Conservation (phyloP, 495 filamentous ascomycete genomes). For the Penicillium bialowiezense region DNA sequence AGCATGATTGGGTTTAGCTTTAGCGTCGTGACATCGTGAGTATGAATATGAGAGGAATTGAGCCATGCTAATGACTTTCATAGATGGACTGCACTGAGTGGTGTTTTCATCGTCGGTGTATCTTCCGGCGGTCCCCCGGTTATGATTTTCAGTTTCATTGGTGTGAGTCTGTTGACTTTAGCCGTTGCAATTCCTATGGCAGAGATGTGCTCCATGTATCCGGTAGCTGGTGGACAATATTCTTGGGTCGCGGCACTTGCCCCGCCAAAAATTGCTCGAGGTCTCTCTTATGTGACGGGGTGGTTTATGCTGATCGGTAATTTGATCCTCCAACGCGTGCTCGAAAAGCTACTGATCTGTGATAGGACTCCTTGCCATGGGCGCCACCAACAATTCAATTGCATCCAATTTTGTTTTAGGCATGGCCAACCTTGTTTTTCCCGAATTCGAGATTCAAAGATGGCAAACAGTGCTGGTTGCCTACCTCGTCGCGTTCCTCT, state of each 20-base stretch:
- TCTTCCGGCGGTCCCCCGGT: constrained; percentile 55
- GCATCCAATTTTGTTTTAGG: constrained; percentile 54
- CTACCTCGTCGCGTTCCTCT: constrained; percentile 44
- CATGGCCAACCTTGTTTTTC: constrained; percentile 52
- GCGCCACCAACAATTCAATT: constrained; percentile 56
- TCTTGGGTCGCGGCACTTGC: constrained; percentile 57
- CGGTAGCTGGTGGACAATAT: constrained; percentile 54
- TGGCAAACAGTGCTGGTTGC: constrained; percentile 58
- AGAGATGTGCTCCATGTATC: constrained; percentile 55
- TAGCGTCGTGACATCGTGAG: constrained; percentile 54
- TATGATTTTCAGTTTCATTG: constrained; percentile 57
- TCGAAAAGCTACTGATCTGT: not conserved
- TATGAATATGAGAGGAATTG: not conserved
- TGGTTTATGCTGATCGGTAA: constrained; percentile 54
- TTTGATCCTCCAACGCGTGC: not conserved
- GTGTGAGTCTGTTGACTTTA: constrained; percentile 46
- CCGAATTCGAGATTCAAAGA: constrained; percentile 50
- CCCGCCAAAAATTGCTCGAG: constrained; percentile 47
- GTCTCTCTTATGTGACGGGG: constrained; percentile 48
- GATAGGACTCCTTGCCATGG: constrained; percentile 53
- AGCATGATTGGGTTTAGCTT: constrained; percentile 61
- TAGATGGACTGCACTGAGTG: constrained; percentile 55
- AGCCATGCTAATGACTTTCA: not conserved
- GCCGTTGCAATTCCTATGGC: constrained; percentile 57
- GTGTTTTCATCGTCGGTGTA: constrained; percentile 55